Base-by-base conservation (phyloP, 495 filamentous ascomycete species). In the Pyrenopolyporus hunteri region DNA sequence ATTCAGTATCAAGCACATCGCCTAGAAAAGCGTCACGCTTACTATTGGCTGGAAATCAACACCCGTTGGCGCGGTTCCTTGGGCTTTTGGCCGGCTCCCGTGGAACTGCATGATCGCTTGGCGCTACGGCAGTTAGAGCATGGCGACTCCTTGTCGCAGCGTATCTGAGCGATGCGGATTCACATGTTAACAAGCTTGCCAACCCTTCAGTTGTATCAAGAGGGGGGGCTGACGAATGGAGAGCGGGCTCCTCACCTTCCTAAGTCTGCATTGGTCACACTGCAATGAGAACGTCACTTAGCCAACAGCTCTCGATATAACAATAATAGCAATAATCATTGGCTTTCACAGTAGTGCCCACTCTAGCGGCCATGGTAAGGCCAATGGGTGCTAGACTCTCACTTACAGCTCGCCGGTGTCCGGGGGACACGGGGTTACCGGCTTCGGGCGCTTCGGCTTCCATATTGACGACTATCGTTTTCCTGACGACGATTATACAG, bases 21-120 rank as follows among this genome's bases (percentile, higher is more conserved):
- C 22, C 22, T 7, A 25, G 54, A 14, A 9, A 31, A 7, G 14
- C 39, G 26, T 22, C 3, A 3, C 43, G 56, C 78, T 69, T 77
- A 88, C 86, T 89, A 89, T 76, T 89, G 83, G 59, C 82, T 82
- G 2, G 86, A 88, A 52, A 89, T 88, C 36, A 89, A 70, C 6
- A 89, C 83, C 25, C 87, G 76, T 62, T 86, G 84, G 11, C 83
- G 78, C 32, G 77, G 75, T 66, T 87, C 85, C 52, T 77, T 77
- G 17, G 82, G 79, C 55, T 82, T 82, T 63, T 83, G 85, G 16
- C 83, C 83, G 13, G 79, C 77, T 0, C 83, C 84, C 7, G 84
- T 87, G 0, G 84, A 87, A 53, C 84, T 84, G 60, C 79, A 81
- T 7, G 66, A 36, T 10, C 79, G 69, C 60, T 82, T 82, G 9